These are phyloP conservation scores for Leccinum broughii DNA, from an alignment of 768 basidiomycete species.

Conservation along the genomic window DNA sequence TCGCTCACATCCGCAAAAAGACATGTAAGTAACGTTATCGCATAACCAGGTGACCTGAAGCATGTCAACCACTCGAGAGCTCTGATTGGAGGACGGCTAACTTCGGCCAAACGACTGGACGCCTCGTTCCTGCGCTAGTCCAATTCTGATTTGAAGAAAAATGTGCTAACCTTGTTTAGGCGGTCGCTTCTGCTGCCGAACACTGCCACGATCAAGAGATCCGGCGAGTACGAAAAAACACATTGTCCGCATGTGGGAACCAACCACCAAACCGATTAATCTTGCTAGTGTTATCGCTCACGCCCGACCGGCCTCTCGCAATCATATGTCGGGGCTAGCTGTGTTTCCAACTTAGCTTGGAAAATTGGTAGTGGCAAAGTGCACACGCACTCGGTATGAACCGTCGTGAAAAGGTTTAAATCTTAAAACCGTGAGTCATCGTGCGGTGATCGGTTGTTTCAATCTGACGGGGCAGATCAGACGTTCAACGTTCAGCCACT, in stretches of 20 bases:
- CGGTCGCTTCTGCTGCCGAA: not conserved
- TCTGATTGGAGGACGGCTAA: not conserved
- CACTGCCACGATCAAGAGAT: not conserved
- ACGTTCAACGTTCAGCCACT: constrained; percentile 14
- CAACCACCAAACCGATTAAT: not conserved
- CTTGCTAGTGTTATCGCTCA: not conserved
- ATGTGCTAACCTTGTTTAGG: not conserved
- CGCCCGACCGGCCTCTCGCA: not conserved
- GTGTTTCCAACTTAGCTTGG: not conserved
- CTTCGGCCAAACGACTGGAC: not conserved
- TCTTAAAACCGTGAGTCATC: constrained; percentile 3
- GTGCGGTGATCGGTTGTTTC: constrained; percentile 12
- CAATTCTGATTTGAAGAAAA: not conserved
- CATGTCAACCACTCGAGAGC: not conserved
- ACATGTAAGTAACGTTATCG: not conserved
- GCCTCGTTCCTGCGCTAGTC: not conserved
- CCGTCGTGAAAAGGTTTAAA: constrained; percentile 3
- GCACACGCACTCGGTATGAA: not conserved
- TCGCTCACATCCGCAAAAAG: not conserved
- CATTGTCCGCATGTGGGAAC: not conserved
- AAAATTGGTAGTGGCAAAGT: not conserved
- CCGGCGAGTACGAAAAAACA: not conserved
- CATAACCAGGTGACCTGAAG: not conserved
- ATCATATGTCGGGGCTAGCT: not conserved
- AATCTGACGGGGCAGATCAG: constrained; percentile 10